Evolutionary conservation across 164 flowering plant species (phyloP).

Genomic region (Umbilicus rupestris): DNA sequence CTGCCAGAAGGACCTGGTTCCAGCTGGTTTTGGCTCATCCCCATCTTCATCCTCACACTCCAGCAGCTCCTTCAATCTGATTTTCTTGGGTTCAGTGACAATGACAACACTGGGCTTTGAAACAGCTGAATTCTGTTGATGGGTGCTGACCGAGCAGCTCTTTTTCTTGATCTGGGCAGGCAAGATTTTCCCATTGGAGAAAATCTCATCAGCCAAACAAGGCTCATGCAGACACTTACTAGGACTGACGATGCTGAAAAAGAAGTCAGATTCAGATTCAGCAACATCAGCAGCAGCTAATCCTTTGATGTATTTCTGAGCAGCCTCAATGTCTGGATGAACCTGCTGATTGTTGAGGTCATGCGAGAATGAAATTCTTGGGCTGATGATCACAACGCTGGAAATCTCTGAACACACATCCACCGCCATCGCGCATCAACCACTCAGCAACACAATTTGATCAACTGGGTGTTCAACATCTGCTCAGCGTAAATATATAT

Average conservation of each 20-base stretch:
- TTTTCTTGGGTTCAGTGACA: constrained; percentile 23
- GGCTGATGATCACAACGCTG: constrained; percentile 30
- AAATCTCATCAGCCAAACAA: constrained; percentile 65
- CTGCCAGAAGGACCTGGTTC: constrained; percentile 50
- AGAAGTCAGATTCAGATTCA: constrained; percentile 51
- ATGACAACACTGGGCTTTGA: constrained; percentile 4
- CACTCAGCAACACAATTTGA: not conserved
- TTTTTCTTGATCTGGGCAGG: constrained; percentile 35
- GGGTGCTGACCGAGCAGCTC: not conserved
- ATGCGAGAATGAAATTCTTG: constrained; percentile 69
- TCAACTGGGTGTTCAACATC: not conserved
- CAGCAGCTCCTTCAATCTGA: constrained; percentile 47
- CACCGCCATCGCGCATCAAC: constrained; percentile 32
- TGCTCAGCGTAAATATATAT: not conserved
- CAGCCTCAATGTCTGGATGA: constrained; percentile 14
- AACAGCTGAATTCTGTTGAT: constrained; percentile 3
- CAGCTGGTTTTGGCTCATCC: not conserved
- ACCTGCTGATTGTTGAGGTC: constrained; percentile 44
- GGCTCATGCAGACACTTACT: constrained; percentile 22
- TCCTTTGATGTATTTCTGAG: constrained; percentile 10
- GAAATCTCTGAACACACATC: constrained; percentile 50
- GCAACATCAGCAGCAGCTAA: constrained; percentile 24
- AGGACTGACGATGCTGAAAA: constrained; percentile 18
- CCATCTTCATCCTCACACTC: constrained; percentile 27
- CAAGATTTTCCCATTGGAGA: constrained; percentile 60